phyloP scores from a whole-genome alignment of 371 early-diverging fungal species.

The Rhizopus arrhizus region DNA sequence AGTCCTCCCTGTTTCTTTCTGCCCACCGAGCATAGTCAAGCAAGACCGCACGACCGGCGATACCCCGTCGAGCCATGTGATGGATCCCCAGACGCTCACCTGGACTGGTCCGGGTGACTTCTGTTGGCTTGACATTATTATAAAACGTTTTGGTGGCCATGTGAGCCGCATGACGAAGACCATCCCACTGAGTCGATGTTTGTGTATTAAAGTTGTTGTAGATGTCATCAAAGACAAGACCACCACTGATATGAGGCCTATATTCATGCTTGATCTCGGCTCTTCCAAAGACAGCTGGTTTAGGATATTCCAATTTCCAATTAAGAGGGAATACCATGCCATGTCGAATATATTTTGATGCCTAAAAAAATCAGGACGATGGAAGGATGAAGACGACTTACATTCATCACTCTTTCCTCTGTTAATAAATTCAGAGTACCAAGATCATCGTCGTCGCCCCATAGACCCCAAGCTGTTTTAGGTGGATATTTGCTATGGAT shows the following conservation, averaged over 20 bases:
- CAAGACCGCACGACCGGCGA: constrained; percentile 48
- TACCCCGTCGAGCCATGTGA: constrained; percentile 47
- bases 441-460: too few species aligned
- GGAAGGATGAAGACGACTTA: too few species aligned
- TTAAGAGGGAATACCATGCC: constrained; percentile 45
- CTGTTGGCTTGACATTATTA: constrained; percentile 28
- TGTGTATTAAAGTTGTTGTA: constrained; percentile 47
- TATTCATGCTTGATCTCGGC: constrained; percentile 25
- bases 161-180: constrained; percentile 42
- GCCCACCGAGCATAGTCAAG: constrained; percentile 51
- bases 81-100: constrained; percentile 43
- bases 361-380: constrained; percentile 16
- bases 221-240: constrained; percentile 37
- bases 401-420: too few species aligned
- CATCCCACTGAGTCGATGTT: constrained; percentile 49
- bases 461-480: too few species aligned
- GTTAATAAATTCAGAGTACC: too few species aligned
- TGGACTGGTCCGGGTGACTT: constrained; percentile 18
- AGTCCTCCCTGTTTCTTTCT: constrained; percentile 22
- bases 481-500: too few species aligned
- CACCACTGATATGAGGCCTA: constrained; percentile 13
- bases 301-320: constrained; percentile 40
- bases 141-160: constrained; percentile 28
- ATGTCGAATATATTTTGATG: constrained; percentile 20
- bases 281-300: constrained; percentile 34